phyloP scores from a whole-genome alignment of 352 stramenopile genomes.

The Globisporangium mamillatum region DNA sequence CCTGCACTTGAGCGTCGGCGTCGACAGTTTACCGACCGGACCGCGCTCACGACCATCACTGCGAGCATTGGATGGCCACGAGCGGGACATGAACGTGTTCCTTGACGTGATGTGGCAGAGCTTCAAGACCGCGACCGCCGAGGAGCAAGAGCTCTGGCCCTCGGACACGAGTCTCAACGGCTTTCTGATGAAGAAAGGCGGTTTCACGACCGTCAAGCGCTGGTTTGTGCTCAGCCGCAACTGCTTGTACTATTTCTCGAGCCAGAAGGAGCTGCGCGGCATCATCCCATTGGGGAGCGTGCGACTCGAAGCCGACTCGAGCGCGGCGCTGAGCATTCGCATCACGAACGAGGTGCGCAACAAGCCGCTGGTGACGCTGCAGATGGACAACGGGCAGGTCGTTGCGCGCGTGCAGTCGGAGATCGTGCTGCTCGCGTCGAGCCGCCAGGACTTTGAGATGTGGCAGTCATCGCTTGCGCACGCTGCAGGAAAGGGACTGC shows the following conservation, averaged over 20 bases:
- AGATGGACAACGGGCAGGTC: constrained; percentile 82
- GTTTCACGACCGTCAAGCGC: constrained; percentile 74
- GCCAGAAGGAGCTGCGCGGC: constrained; percentile 72
- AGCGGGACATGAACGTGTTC: constrained; percentile 87
- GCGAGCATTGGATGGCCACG: constrained; percentile 69
- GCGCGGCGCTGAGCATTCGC: constrained; percentile 51
- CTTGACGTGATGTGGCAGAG: constrained; percentile 87
- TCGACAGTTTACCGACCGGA: constrained; percentile 82
- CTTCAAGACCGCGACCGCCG: constrained; percentile 74
- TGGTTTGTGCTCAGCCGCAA: constrained; percentile 89
- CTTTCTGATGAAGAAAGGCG: constrained; percentile 80
- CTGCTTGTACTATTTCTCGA: constrained; percentile 88
- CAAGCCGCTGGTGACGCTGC: constrained; percentile 69
- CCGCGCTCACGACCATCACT: constrained; percentile 65
- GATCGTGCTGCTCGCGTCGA: constrained; percentile 69
- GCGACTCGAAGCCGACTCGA: constrained; percentile 59
- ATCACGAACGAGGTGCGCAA: constrained; percentile 61
- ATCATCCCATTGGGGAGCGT: constrained; percentile 85
- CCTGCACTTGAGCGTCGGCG: constrained; percentile 80
- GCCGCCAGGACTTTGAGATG: constrained; percentile 82
- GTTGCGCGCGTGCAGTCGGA: constrained; percentile 75
- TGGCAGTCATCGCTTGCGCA: constrained; percentile 86
- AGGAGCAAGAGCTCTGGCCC: constrained; percentile 86
- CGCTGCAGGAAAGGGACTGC: constrained; percentile 73
- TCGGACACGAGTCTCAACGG: constrained; percentile 87